Evolutionary conservation across 495 filamentous ascomycete species (phyloP).

Genomic region (Penicillium waksmanii): DNA sequence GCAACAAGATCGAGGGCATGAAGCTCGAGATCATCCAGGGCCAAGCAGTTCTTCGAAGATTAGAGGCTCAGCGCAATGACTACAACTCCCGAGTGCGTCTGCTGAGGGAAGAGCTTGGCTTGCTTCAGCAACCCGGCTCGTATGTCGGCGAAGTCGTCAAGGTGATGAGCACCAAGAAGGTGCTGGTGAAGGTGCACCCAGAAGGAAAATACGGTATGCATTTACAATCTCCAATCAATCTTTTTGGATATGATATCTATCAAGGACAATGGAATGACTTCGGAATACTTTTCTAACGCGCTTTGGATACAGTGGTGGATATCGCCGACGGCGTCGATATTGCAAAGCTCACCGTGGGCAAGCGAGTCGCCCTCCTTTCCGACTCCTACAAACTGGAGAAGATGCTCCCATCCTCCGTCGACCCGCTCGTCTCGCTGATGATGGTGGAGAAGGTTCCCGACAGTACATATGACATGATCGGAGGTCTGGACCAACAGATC

Average conservation of each 20-base stretch:
- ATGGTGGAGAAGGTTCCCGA: slow-evolving; percentile 99
- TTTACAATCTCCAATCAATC: not conserved
- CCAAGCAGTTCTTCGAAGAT: slow-evolving; percentile 88
- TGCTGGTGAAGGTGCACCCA: slow-evolving; percentile 97
- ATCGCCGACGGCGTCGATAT: slow-evolving; percentile 94
- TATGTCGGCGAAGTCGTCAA: slow-evolving; percentile 99
- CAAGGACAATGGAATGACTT: too few relatives aligned
- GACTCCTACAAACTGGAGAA: slow-evolving; percentile 98
- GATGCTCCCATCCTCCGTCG: slow-evolving; percentile 95
- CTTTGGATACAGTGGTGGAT: slow-evolving; percentile 76
- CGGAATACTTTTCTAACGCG: slow-evolving; percentile 11
- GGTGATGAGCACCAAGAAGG: slow-evolving; percentile 99
- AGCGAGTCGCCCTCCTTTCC: slow-evolving; percentile 93
- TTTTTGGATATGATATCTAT: too few relatives aligned
- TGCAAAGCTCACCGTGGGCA: slow-evolving; percentile 92
- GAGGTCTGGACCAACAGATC: slow-evolving; percentile 97
- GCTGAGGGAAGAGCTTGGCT: slow-evolving; percentile 91
- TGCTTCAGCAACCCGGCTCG: slow-evolving; percentile 95
- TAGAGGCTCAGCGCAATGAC: slow-evolving; percentile 98
- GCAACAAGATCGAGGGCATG: slow-evolving; percentile 99
- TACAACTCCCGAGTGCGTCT: slow-evolving; percentile 98
- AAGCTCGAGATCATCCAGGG: slow-evolving; percentile 99
- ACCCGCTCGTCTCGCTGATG: slow-evolving; percentile 99
- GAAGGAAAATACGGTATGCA: slow-evolving; percentile 99
- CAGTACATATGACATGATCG: slow-evolving; percentile 99